Conservation (phyloP, 2,329 filamentous ascomycete species). For the Penicillium sp. region DNA sequence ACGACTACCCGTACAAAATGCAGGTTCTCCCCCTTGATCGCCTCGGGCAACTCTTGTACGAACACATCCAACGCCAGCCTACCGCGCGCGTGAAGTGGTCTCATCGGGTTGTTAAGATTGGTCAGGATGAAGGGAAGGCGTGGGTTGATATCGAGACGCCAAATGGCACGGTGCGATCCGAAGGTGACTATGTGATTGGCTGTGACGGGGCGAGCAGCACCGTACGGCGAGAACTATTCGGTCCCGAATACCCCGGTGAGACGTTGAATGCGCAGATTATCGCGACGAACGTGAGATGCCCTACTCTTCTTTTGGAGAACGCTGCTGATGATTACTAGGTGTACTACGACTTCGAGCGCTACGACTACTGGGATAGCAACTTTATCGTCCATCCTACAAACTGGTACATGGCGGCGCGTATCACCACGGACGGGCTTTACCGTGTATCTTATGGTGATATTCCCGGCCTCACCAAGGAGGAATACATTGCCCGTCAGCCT, state of each 20-base stretch:
- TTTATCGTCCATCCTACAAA: slow-evolving; percentile 63
- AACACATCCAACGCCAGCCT: slow-evolving; percentile 35
- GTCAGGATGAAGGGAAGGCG: slow-evolving; percentile 47
- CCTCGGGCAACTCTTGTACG: slow-evolving; percentile 44
- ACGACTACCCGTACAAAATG: slow-evolving; percentile 38
- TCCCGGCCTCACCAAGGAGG: slow-evolving; percentile 52
- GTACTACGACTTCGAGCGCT: slow-evolving; percentile 59
- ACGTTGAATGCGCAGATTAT: slow-evolving; percentile 62
- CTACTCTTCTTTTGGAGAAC: neutral
- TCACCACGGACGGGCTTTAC: slow-evolving; percentile 60
- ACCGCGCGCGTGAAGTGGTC: slow-evolving; percentile 45
- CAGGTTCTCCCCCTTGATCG: slow-evolving; percentile 46
- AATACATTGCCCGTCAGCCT: slow-evolving; percentile 55
- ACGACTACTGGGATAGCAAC: slow-evolving; percentile 39
- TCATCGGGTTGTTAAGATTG: slow-evolving; percentile 48
- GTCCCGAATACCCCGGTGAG: slow-evolving; percentile 56
- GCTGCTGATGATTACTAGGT: slow-evolving; percentile 41
- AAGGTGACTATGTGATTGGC: slow-evolving; percentile 56
- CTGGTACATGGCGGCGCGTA: slow-evolving; percentile 62
- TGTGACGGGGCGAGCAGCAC: slow-evolving; percentile 50
- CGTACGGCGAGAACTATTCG: slow-evolving; percentile 53
- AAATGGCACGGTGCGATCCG: slow-evolving; percentile 6
- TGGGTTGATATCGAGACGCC: slow-evolving; percentile 39
- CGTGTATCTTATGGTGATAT: slow-evolving; percentile 63
- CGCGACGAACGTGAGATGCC: slow-evolving; percentile 54